Evolutionary conservation across 1,139 yeast genomes (phyloP).

Genomic region (Diutina ranongensis): DNA sequence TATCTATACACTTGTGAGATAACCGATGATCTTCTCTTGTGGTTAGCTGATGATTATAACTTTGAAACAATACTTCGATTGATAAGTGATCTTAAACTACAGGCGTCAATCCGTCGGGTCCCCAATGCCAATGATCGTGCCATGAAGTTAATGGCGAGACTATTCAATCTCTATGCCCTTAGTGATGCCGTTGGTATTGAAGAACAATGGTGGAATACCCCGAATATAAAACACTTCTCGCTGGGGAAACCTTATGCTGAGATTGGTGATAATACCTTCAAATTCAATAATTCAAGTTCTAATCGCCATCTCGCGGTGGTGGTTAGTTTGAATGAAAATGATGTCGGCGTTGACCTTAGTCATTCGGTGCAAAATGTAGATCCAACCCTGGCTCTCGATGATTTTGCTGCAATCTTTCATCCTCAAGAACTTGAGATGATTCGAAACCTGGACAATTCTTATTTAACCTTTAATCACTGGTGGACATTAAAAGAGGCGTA

Average conservation of each 20-base stretch:
- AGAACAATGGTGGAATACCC: neutral
- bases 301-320: constrained; percentile 4
- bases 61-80: constrained; percentile 16
- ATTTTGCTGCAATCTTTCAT: neutral
- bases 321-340: neutral
- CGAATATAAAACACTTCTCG: neutral
- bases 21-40: neutral
- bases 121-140: neutral
- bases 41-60: constrained; percentile 22
- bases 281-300: neutral
- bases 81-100: neutral
- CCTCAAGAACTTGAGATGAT: neutral
- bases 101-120: neutral
- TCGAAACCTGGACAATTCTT: constrained; percentile 8
- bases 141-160: neutral
- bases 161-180: neutral
- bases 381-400: neutral
- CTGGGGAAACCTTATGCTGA: constrained; percentile 2
- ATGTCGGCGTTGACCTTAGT: constrained; percentile 4
- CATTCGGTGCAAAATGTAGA: neutral
- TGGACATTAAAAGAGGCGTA: constrained; percentile 74
- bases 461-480: constrained; percentile 34
- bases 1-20: neutral
- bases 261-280: neutral
- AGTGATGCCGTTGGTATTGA: neutral